Conservation (phyloP, 2,329 filamentous ascomycete genomes). For the Colletotrichum sp. region DNA sequence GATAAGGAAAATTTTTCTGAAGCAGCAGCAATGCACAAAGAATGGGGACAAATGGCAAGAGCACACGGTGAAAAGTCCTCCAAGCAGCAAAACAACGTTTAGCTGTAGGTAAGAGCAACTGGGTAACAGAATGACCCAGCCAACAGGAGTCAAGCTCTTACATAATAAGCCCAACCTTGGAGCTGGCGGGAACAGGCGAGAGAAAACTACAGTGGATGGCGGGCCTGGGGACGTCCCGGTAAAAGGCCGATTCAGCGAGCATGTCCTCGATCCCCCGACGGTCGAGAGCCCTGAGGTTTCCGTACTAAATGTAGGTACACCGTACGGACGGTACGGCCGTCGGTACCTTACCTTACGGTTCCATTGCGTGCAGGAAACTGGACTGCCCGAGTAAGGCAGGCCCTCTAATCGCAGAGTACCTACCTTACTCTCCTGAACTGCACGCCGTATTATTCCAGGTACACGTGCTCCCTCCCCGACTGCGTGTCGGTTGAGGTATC, state of each 20-base stretch:
- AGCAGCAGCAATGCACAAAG: constrained; percentile 9
- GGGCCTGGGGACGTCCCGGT: neutral
- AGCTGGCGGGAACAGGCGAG: neutral
- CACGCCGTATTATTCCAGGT: neutral
- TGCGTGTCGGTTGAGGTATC: constrained; percentile 2
- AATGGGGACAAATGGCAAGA: constrained; percentile 12
- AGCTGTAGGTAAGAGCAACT: constrained; percentile 16
- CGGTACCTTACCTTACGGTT: neutral
- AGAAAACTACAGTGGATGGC: neutral
- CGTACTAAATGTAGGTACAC: neutral
- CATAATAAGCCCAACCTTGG: constrained; percentile 19
- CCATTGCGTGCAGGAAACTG: neutral
- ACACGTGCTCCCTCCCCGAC: constrained; percentile 11
- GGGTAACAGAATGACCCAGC: constrained; percentile 1
- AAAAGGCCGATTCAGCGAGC: constrained; percentile 6
- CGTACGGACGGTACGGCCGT: neutral
- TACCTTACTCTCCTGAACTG: neutral
- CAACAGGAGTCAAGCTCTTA: constrained; percentile 21
- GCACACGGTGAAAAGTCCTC: neutral
- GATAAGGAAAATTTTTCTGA: constrained; percentile 24
- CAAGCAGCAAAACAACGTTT: neutral
- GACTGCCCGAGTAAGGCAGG: neutral
- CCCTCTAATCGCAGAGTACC: neutral
- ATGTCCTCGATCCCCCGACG: neutral
- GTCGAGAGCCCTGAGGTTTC: neutral